These are phyloP conservation scores for Naganishia antarctica DNA, from an alignment of 768 basidiomycete species.

Conservation along the genomic window DNA sequence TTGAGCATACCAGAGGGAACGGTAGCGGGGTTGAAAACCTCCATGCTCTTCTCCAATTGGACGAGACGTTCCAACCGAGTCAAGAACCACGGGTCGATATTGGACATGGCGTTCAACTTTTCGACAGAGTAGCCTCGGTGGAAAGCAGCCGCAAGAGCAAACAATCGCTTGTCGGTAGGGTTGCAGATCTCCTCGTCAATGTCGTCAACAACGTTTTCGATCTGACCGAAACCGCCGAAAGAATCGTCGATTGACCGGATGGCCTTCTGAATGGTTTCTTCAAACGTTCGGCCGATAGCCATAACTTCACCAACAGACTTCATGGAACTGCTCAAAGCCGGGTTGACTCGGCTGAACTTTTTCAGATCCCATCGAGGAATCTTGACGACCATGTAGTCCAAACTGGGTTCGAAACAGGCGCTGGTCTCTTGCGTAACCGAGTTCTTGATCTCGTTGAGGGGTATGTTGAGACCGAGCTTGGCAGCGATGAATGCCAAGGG, in stretches of 20 bases:
- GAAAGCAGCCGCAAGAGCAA: constrained; percentile 91
- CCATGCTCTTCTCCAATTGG: constrained; percentile 72
- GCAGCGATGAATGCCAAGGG: constrained; percentile 97
- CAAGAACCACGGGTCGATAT: constrained; percentile 98
- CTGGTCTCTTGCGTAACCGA: constrained; percentile 92
- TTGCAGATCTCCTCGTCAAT: constrained; percentile 89
- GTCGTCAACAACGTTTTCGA: constrained; percentile 69
- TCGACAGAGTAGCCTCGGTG: constrained; percentile 88
- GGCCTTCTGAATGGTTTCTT: constrained; percentile 98
- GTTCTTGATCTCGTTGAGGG: constrained; percentile 96
- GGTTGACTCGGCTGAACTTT: constrained; percentile 92
- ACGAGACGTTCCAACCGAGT: constrained; percentile 78
- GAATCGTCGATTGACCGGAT: constrained; percentile 94
- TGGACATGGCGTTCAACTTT: constrained; percentile 95
- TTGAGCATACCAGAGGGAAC: constrained; percentile 63
- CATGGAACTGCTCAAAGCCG: constrained; percentile 88
- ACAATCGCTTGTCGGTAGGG: constrained; percentile 94
- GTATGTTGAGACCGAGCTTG: constrained; percentile 93
- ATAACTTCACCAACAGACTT: constrained; percentile 99
- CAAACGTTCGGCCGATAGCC: constrained; percentile 96
- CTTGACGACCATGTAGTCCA: constrained; percentile 97
- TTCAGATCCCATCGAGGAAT: constrained; percentile 99
- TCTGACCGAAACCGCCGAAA: constrained; percentile 87
- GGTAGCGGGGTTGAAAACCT: constrained; percentile 62
- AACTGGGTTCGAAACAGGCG: constrained; percentile 94